A percentile compares a stretch with the other conserved stretches of the same genome.
Evolutionary conservation across 495 filamentous ascomycete genomes (phyloP).

Genomic region (Penicillium waksmanii): DNA sequence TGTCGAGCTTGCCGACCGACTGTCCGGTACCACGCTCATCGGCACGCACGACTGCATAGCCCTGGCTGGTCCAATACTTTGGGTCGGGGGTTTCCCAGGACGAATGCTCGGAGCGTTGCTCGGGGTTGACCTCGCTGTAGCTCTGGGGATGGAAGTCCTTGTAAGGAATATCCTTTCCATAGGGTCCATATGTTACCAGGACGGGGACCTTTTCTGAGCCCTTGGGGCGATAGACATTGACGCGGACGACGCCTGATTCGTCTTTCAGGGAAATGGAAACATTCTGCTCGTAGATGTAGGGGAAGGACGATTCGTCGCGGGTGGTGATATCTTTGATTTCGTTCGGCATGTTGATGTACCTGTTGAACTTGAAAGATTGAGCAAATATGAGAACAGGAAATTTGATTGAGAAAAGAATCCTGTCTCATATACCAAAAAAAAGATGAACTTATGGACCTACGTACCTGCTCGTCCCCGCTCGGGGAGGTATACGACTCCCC

Average conservation of each 20-base stretch:
- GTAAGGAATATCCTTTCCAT: constrained; percentile 59
- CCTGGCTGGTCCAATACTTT: constrained; percentile 62
- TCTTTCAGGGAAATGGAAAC: constrained; percentile 38
- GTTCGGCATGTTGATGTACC: constrained; percentile 38
- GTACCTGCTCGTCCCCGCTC: constrained; percentile 15
- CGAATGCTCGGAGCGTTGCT: constrained; percentile 55
- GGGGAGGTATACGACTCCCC: neutral
- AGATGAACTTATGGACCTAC: neutral
- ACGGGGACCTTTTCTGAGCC: constrained; percentile 34
- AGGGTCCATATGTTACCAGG: constrained; percentile 55
- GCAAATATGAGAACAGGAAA: neutral
- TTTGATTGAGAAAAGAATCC: neutral
- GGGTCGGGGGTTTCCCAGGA: constrained; percentile 70
- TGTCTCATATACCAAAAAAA: neutral
- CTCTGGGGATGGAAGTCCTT: constrained; percentile 43
- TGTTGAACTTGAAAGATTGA: neutral
- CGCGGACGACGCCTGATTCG: constrained; percentile 40
- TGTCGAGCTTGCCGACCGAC: constrained; percentile 60
- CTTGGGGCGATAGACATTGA: constrained; percentile 48
- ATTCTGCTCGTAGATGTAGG: constrained; percentile 46
- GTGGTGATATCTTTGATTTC: constrained; percentile 44
- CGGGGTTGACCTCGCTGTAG: constrained; percentile 53
- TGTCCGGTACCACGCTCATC: constrained; percentile 65
- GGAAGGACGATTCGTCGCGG: constrained; percentile 34
- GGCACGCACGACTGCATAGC: constrained; percentile 62